Conservation (phyloP, 768 basidiomycete genomes). For the Mycena leptocephala region DNA sequence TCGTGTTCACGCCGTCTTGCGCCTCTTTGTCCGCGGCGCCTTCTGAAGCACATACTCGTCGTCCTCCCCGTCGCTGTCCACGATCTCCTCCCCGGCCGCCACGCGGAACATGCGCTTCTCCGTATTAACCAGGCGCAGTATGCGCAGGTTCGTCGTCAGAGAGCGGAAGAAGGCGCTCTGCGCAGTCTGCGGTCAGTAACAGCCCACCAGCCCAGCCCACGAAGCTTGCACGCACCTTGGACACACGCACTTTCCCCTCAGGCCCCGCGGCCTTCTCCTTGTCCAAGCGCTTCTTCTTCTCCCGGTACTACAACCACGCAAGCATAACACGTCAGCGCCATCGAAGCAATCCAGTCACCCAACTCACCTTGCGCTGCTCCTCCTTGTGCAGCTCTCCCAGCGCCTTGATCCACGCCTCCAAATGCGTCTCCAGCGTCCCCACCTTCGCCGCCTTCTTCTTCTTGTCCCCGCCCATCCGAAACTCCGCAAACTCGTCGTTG, state of each 20-base stretch:
- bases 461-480: slow-evolving; percentile 12
- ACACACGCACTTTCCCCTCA: slow-evolving; percentile 66
- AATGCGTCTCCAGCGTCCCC: slow-evolving; percentile 58
- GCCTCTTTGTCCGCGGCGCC: slow-evolving; percentile 48
- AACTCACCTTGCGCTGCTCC: slow-evolving; percentile 78
- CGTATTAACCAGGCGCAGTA: slow-evolving; percentile 73
- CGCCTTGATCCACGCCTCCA: slow-evolving; percentile 81
- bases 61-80: slow-evolving; percentile 65
- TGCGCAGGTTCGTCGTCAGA: slow-evolving; percentile 69
- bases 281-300: slow-evolving; percentile 72
- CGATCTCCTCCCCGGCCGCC: slow-evolving; percentile 49
- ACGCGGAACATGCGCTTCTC: slow-evolving; percentile 60
- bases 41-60: slow-evolving; percentile 65
- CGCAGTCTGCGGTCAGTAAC: neutral
- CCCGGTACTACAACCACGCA: slow-evolving; percentile 66
- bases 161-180: slow-evolving; percentile 83
- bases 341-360: neutral
- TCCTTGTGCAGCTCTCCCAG: slow-evolving; percentile 71
- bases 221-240: slow-evolving; percentile 65
- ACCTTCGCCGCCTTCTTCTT: slow-evolving; percentile 58
- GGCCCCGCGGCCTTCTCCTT: slow-evolving; percentile 62
- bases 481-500: slow-evolving; percentile 35
- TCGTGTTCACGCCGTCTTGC: slow-evolving; percentile 28
- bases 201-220: neutral
- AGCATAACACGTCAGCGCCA: slow-evolving; percentile 13